Base-by-base conservation (phyloP, 306 rosid species). In the Cicer arietinum region DNA sequence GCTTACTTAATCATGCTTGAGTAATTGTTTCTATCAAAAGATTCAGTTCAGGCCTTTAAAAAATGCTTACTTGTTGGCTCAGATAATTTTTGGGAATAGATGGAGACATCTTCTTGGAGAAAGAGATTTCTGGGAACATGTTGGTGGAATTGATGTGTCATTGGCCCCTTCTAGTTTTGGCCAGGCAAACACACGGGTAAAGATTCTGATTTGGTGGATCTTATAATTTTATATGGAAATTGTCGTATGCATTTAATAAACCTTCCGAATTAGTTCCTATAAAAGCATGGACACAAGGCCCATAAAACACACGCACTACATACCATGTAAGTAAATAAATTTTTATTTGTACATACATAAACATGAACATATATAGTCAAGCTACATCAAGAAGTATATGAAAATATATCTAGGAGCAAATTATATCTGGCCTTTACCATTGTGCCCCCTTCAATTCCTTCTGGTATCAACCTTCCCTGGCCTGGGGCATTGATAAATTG, bases 111-210 rank as follows among this genome's bases (percentile, higher is more conserved):
- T 94, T 80, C 80, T 85, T 67, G 98, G 98, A 51, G 97, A 94
- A 69, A 83, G 81, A 84, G 97, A 91, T 67, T 91, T 94, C 80
- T 91, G 98, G 98, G 98, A 94, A 78, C 90, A 86, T 82, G 93
- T 94, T 40, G 96, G 98, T 73, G 97, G 98, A 76, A 85, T 94
- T 66, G 98, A 91, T 73, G 82, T 90, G 75, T 90, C 88, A 67
- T 85, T 94, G 87, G 88, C 93, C 84, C 98, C 98, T 45, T 94
- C 97, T 74, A 85, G 96, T 90, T 91, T 94, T 90, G 98, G 97
- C 73, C 97, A 91, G 80, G 98, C 98, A 79, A 94, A 94, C 85
- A 94, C 98, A 51, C 82, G 88, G 91, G 98, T 91, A 84, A 75
- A 59, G 74, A 72, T 65, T 53, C 57, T 81, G 61, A 68, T 47